A percentile compares a stretch with the other conserved stretches of the same genome.
Evolutionary conservation across 768 basidiomycete genomes (phyloP).

Genomic region (Lactarius pseudohatsudake): DNA sequence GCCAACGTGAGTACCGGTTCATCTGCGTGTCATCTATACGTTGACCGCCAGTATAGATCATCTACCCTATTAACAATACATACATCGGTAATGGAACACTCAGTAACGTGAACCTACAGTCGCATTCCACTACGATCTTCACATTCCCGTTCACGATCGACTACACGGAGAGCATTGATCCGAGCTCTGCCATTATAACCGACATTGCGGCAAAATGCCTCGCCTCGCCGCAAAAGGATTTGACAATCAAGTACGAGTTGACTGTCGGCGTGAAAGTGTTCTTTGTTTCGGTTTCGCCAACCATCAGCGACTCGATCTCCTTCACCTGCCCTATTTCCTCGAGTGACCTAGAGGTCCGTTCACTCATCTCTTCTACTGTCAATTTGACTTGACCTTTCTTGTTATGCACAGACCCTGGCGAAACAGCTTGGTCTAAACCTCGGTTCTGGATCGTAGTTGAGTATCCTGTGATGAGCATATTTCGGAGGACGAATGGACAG

Average conservation of each 20-base stretch:
- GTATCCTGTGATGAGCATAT: background rate
- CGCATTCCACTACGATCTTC: slow-evolving; percentile 60
- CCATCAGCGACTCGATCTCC: slow-evolving; percentile 56
- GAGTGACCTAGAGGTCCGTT: slow-evolving; percentile 37
- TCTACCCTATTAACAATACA: slow-evolving; percentile 74
- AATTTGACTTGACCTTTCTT: background rate
- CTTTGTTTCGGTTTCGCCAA: slow-evolving; percentile 65
- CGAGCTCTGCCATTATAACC: slow-evolving; percentile 51
- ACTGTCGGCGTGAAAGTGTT: slow-evolving; percentile 66
- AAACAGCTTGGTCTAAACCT: slow-evolving; percentile 1
- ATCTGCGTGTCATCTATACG: slow-evolving; percentile 10
- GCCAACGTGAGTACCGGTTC: slow-evolving; percentile 48
- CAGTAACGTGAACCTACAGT: slow-evolving; percentile 43
- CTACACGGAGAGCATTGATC: slow-evolving; percentile 57
- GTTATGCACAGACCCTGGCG: background rate
- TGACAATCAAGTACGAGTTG: slow-evolving; percentile 66
- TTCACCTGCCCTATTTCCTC: slow-evolving; percentile 63
- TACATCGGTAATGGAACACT: slow-evolving; percentile 62
- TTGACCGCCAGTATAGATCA: slow-evolving; percentile 45
- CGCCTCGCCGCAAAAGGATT: slow-evolving; percentile 43
- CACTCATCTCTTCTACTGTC: background rate
- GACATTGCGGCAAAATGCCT: slow-evolving; percentile 63
- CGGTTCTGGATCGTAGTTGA: background rate
- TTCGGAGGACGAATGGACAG: background rate
- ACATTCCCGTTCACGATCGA: slow-evolving; percentile 72